Conservation (phyloP, 208 protist genomes). For the Kentomonas sorsogonicus region DNA sequence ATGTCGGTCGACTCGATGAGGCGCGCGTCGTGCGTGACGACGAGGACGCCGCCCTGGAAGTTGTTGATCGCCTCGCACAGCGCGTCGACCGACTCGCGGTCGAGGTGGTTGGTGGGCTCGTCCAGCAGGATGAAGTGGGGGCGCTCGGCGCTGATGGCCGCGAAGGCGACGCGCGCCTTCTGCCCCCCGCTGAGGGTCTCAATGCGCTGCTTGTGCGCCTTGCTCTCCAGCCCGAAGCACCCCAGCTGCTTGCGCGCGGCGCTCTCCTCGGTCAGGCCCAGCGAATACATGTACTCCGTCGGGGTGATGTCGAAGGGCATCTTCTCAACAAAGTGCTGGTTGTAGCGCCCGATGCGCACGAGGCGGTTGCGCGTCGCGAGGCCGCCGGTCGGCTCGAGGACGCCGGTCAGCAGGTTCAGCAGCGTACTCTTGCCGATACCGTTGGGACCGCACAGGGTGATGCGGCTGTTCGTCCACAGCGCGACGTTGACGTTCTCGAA, state of each 20-base stretch:
- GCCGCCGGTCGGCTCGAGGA: conserved; percentile 68
- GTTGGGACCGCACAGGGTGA: conserved; percentile 88
- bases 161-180: conserved; percentile 91
- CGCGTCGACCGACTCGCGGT: conserved; percentile 89
- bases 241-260: conserved; percentile 80
- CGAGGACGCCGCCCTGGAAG: conserved; percentile 88
- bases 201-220: conserved; percentile 88
- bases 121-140: conserved; percentile 95
- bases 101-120: conserved; percentile 94
- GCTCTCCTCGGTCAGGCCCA: conserved; percentile 66
- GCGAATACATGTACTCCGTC: conserved; percentile 80
- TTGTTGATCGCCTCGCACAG: conserved; percentile 73
- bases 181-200: conserved; percentile 92
- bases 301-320: conserved; percentile 86
- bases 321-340: conserved; percentile 93
- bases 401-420: conserved; percentile 86
- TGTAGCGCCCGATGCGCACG: conserved; percentile 86
- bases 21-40: conserved; percentile 88
- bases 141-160: conserved; percentile 81
- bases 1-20: conserved; percentile 86
- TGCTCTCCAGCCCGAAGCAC: conserved; percentile 83
- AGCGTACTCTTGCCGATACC: conserved; percentile 93
- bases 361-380: conserved; percentile 69
- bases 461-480: conserved; percentile 84
- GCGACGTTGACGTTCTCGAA: conserved; percentile 78